Conservation (phyloP, 2,329 filamentous ascomycete species). For the Conoideocrella luteorostrata region DNA sequence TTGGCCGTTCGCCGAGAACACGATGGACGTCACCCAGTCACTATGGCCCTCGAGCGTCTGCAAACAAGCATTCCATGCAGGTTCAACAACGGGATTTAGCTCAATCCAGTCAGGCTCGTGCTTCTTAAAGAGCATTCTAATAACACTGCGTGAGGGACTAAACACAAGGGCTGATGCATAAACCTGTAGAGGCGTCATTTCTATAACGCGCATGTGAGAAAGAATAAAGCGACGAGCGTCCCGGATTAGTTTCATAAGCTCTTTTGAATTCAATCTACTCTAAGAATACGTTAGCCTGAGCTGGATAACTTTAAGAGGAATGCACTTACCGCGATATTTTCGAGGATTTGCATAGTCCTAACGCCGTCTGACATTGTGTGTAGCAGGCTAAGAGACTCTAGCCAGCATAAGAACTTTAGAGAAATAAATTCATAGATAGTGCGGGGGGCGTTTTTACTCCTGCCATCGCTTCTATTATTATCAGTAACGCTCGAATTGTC, state of each 20-base stretch:
- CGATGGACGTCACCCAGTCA: too few relatives aligned
- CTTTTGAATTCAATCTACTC: background rate
- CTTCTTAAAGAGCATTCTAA: constrained; percentile 9
- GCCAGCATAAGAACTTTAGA: constrained; percentile 33
- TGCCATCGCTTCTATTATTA: background rate
- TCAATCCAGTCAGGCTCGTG: constrained; percentile 12
- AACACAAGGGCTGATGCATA: constrained; percentile 27
- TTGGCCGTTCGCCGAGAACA: too few relatives aligned
- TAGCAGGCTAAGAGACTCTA: constrained; percentile 35
- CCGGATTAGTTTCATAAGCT: constrained; percentile 13
- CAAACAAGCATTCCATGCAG: too few relatives aligned
- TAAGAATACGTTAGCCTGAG: too few relatives aligned
- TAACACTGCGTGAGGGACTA: constrained; percentile 18
- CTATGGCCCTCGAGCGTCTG: too few relatives aligned
- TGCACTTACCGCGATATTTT: background rate
- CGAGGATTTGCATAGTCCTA: constrained; percentile 7
- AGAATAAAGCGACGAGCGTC: constrained; percentile 24
- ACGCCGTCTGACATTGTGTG: constrained; percentile 15
- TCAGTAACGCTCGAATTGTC: background rate
- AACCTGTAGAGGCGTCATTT: constrained; percentile 22
- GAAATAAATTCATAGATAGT: constrained; percentile 28
- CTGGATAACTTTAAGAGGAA: too few relatives aligned
- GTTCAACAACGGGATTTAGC: too few relatives aligned
- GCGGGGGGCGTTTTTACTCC: too few relatives aligned
- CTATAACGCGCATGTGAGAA: constrained; percentile 17